Conservation (phyloP, 73 alveolate genomes). For the Tetrahymena elliotti region DNA sequence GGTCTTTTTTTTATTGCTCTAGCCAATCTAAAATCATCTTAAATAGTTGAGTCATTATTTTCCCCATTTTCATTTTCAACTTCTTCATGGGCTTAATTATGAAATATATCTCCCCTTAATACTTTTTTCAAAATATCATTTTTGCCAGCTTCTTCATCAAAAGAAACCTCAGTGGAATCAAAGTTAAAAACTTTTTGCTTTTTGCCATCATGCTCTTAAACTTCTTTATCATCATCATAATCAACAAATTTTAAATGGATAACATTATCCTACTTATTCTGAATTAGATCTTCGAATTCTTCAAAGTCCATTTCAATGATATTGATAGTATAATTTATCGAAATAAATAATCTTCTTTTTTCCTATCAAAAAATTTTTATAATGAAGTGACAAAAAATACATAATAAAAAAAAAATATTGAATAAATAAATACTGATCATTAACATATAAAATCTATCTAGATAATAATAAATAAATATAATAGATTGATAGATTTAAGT, state of each 20-base stretch:
- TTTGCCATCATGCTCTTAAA: background rate
- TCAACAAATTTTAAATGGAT: background rate
- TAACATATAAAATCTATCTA: too few relatives aligned
- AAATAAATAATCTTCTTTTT: background rate
- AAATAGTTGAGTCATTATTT: background rate
- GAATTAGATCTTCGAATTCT: background rate
- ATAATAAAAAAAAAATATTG: too few relatives aligned
- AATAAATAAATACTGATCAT: background rate
- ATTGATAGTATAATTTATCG: background rate
- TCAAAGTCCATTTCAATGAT: background rate
- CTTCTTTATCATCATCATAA: background rate
- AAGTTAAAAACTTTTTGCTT: background rate
- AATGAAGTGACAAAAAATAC: background rate
- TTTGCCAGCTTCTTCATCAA: background rate
- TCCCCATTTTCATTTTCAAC: background rate
- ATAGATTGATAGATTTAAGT: background rate
- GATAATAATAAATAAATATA: background rate
- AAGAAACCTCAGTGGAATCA: background rate
- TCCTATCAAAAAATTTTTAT: background rate
- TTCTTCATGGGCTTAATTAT: background rate
- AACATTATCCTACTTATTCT: background rate
- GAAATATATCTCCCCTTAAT: background rate
- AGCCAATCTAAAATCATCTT: background rate
- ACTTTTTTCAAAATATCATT: background rate
- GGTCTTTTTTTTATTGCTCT: background rate